Percentiles rank a stretch among this genome's conserved stretches.
Evolutionary conservation across 2,329 filamentous ascomycete genomes (phyloP).

Genomic region (Ceratocystis papillata): DNA sequence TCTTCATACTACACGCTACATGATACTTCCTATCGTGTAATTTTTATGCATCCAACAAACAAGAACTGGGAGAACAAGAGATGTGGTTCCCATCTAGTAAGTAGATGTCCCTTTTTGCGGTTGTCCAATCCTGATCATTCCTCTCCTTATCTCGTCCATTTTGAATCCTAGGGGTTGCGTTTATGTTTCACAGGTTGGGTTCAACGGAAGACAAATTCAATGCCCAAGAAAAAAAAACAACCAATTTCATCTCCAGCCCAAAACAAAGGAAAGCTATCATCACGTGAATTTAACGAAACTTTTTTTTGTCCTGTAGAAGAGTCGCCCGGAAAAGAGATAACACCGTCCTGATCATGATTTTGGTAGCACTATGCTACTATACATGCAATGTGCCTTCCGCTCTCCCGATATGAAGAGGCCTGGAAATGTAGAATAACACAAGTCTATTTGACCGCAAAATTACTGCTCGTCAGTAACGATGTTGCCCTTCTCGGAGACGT

Average conservation of each 20-base stretch:
- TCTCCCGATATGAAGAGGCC: slow-evolving; percentile 44
- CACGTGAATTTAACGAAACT: slow-evolving; percentile 24
- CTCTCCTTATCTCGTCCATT: neutral
- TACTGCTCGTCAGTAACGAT: slow-evolving; percentile 61
- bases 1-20: neutral
- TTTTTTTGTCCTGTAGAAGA: slow-evolving; percentile 26
- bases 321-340: slow-evolving; percentile 27
- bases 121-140: neutral
- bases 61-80: neutral
- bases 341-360: slow-evolving; percentile 28
- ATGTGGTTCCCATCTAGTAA: neutral
- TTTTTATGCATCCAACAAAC: slow-evolving; percentile 10
- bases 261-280: slow-evolving; percentile 21
- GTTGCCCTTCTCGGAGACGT: slow-evolving; percentile 98
- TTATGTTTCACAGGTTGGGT: slow-evolving; percentile 10
- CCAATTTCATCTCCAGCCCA: slow-evolving; percentile 16
- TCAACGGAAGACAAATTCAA: neutral
- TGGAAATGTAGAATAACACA: slow-evolving; percentile 48
- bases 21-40: slow-evolving; percentile 10
- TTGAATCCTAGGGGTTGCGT: neutral
- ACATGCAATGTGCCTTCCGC: slow-evolving; percentile 53
- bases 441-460: slow-evolving; percentile 33
- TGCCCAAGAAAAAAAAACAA: slow-evolving; percentile 12
- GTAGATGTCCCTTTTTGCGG: neutral
- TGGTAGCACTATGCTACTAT: slow-evolving; percentile 43